These are phyloP conservation scores for Echinosophora koreensis DNA, from an alignment of 306 rosid genomes.

Conservation along the genomic window DNA sequence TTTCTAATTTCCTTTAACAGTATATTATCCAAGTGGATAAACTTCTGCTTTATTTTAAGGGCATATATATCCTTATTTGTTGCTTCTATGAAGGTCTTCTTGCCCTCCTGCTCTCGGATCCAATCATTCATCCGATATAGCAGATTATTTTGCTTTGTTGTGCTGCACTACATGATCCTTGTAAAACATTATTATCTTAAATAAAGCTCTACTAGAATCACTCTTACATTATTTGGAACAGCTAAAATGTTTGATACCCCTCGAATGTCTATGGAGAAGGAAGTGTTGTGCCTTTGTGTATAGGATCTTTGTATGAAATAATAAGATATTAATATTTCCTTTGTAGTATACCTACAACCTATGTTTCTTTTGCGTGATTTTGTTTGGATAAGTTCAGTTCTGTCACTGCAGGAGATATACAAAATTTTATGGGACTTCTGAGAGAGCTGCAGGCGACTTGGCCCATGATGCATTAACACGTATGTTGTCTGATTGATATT, in stretches of 20 bases:
- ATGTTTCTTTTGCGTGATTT: constrained; percentile 8
- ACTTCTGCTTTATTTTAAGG: constrained; percentile 27
- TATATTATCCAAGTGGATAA: neutral
- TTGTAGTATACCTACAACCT: constrained; percentile 7
- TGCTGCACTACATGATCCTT: neutral
- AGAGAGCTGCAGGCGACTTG: constrained; percentile 77
- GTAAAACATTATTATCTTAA: constrained; percentile 24
- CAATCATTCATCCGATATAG: neutral
- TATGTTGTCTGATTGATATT: constrained; percentile 54
- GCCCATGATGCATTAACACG: constrained; percentile 95
- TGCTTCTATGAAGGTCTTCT: constrained; percentile 25
- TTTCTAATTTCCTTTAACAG: constrained; percentile 1
- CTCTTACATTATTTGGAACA: neutral
- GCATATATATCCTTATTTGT: constrained; percentile 6
- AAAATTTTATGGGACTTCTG: constrained; percentile 94
- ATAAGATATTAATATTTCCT: neutral
- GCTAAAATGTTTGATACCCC: neutral
- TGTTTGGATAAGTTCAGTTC: constrained; percentile 31
- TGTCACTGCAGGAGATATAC: constrained; percentile 91
- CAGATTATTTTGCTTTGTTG: neutral
- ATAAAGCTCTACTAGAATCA: neutral
- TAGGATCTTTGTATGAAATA: constrained; percentile 18
- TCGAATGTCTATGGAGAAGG: neutral
- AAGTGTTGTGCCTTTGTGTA: constrained; percentile 14
- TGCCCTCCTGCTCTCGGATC: constrained; percentile 11